phyloP scores from a whole-genome alignment of 305 asterid genomes.

The Vinca major region DNA sequence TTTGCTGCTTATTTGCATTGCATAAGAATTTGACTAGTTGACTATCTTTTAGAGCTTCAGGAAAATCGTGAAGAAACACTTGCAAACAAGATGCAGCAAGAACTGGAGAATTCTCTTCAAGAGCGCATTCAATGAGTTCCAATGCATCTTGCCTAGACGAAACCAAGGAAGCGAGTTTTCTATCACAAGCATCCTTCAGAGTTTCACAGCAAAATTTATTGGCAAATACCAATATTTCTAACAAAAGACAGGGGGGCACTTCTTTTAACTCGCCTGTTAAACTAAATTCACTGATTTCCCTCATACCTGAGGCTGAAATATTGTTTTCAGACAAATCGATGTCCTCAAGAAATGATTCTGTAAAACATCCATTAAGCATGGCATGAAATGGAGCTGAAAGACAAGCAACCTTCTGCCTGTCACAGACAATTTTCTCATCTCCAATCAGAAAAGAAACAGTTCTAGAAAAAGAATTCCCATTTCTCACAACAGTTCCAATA shows the following conservation, averaged over 20 bases:
- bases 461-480: constrained; percentile 21
- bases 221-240: constrained; percentile 82
- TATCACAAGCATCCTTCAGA: constrained; percentile 77
- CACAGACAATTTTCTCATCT: constrained; percentile 58
- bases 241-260: constrained; percentile 42
- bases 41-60: constrained; percentile 51
- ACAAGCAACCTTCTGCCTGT: constrained; percentile 59
- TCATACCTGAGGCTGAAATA: constrained; percentile 63
- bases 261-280: constrained; percentile 43
- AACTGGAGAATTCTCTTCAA: constrained; percentile 69
- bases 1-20: constrained; percentile 45
- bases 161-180: constrained; percentile 70
- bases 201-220: constrained; percentile 84
- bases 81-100: constrained; percentile 89
- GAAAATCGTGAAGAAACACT: constrained; percentile 69
- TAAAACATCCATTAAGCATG: constrained; percentile 82
- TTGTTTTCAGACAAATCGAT: constrained; percentile 76
- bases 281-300: constrained; percentile 51
- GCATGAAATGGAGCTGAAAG: constrained; percentile 85
- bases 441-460: constrained; percentile 58
- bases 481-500: constrained; percentile 10
- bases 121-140: constrained; percentile 82
- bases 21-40: constrained; percentile 65
- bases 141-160: constrained; percentile 67
- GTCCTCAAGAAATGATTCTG: constrained; percentile 57